These are phyloP conservation scores for Pythium coloratum DNA, from an alignment of 352 stramenopile species.

Conservation along the genomic window DNA sequence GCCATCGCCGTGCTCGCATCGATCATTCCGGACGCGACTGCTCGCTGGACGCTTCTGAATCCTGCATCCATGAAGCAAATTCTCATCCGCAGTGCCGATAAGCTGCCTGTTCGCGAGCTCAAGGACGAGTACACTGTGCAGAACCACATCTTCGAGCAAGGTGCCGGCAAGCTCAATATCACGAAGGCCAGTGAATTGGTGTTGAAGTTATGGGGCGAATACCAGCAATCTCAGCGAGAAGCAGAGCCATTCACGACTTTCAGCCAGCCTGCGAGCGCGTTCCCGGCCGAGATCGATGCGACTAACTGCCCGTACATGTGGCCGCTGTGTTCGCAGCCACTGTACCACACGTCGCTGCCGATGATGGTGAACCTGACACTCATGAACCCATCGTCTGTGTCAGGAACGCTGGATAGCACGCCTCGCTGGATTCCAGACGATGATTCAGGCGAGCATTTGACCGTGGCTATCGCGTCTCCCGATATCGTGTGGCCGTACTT, in stretches of 20 bases:
- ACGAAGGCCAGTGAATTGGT: constrained; percentile 51
- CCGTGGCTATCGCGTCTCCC: constrained; percentile 46
- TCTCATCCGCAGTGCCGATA: constrained; percentile 54
- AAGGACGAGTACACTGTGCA: constrained; percentile 43
- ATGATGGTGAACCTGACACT: constrained; percentile 86
- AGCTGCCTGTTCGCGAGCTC: constrained; percentile 35
- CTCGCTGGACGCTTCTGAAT: constrained; percentile 60
- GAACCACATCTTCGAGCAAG: constrained; percentile 88
- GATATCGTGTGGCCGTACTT: constrained; percentile 68
- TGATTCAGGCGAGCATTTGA: constrained; percentile 48
- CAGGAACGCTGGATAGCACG: constrained; percentile 41
- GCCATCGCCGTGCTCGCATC: constrained; percentile 76
- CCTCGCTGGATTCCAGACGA: constrained; percentile 51
- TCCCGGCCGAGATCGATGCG: constrained; percentile 65
- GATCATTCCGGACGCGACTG: constrained; percentile 47
- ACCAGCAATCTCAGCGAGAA: constrained; percentile 20
- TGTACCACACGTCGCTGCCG: constrained; percentile 71
- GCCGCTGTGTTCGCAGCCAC: constrained; percentile 77
- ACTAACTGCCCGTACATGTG: constrained; percentile 87
- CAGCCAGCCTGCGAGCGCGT: constrained; percentile 39
- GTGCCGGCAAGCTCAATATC: constrained; percentile 72
- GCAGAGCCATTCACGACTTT: constrained; percentile 20
- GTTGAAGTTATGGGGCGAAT: constrained; percentile 36
- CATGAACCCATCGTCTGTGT: constrained; percentile 60
- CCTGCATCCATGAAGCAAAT: constrained; percentile 75